A percentile compares a stretch with the other conserved stretches of the same genome.
Evolutionary conservation across 306 rosid species (phyloP).

Genomic region (Aeschynomene evenia): DNA sequence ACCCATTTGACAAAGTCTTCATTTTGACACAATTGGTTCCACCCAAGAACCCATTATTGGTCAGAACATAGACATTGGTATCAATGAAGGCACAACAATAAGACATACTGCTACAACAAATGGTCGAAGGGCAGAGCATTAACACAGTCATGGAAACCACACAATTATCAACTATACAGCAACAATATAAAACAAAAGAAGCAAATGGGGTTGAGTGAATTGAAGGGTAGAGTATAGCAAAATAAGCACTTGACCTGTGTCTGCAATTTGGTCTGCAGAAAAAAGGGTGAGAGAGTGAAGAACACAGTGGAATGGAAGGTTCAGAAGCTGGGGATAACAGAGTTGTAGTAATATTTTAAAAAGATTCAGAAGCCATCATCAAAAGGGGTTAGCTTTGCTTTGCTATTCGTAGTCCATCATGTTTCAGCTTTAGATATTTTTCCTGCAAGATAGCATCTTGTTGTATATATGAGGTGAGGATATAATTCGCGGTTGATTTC

Average conservation of each 20-base stretch:
- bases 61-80: constrained; percentile 32
- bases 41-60: constrained; percentile 36
- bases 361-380: not conserved
- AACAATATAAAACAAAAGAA: not conserved
- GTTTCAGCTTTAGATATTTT: not conserved
- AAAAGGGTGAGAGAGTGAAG: not conserved
- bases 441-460: not conserved
- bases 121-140: constrained; percentile 50
- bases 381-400: not conserved
- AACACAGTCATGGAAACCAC: constrained; percentile 48
- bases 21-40: constrained; percentile 39
- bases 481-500: too few relatives aligned
- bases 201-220: not conserved
- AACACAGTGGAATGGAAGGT: not conserved
- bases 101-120: constrained; percentile 41
- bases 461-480: too few relatives aligned
- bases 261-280: not conserved
- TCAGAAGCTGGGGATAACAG: not conserved
- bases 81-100: constrained; percentile 38
- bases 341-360: not conserved
- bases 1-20: constrained; percentile 48
- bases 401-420: too few relatives aligned
- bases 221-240: not conserved
- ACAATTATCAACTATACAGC: not conserved
- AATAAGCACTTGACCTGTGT: not conserved